A percentile compares a stretch with the other conserved stretches of the same genome.
These are phyloP conservation scores for Ogataea thermomethanolica DNA, from an alignment of 805 yeast species.

Conservation along the genomic window DNA sequence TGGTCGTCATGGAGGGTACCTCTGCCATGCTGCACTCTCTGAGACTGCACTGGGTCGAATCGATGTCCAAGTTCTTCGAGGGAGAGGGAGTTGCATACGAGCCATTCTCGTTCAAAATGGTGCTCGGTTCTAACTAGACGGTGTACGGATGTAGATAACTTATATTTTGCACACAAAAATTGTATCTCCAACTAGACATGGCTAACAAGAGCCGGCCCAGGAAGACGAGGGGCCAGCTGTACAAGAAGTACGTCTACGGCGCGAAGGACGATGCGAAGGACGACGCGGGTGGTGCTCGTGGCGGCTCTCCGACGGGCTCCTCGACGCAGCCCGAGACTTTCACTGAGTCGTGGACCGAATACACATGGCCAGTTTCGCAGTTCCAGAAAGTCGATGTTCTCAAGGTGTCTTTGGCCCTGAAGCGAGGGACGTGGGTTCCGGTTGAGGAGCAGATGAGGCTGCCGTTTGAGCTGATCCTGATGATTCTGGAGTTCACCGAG, in stretches of 20 bases:
- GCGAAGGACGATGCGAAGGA: conserved; percentile 33
- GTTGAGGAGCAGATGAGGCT: conserved; percentile 26
- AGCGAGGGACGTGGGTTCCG: conserved; percentile 27
- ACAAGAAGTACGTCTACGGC: conserved; percentile 66
- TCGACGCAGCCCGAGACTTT: neutral
- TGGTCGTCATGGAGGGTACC: conserved; percentile 97
- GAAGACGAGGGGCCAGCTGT: conserved; percentile 70
- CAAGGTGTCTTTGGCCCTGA: conserved; percentile 28
- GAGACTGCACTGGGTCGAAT: conserved; percentile 98
- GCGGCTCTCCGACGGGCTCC: neutral
- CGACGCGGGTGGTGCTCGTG: too few species aligned
- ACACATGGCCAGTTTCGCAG: conserved; percentile 47
- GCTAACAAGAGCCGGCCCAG: conserved; percentile 87
- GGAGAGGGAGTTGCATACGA: conserved; percentile 92
- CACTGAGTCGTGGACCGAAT: conserved; percentile 19
- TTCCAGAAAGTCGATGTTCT: conserved; percentile 49
- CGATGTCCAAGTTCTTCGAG: conserved; percentile 96
- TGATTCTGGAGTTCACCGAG: conserved; percentile 34
- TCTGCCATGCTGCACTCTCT: conserved; percentile 99
- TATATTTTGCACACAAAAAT: conserved; percentile 1
- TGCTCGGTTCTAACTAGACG: conserved; percentile 10
- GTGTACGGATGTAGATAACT: conserved; percentile 10
- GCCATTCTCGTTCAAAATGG: conserved; percentile 67
- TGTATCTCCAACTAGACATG: conserved; percentile 38
- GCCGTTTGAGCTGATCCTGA: conserved; percentile 49